These are phyloP conservation scores for Cyclotella kingstonii DNA, from an alignment of 108 stramenopile species.

Conservation along the genomic window DNA sequence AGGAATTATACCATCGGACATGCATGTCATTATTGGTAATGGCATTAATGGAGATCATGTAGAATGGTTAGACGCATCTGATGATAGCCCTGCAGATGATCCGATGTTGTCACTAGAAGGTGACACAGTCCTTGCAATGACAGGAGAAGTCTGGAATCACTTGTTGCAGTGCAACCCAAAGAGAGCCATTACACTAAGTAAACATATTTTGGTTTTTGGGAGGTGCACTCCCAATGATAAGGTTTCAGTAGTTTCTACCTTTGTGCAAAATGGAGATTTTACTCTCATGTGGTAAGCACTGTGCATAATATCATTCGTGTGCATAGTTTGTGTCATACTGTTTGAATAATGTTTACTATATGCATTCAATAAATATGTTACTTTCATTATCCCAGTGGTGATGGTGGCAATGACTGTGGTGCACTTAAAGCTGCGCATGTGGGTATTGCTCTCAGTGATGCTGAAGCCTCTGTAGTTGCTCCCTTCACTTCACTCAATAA, in stretches of 20 bases:
- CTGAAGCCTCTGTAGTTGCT: constrained; percentile 66
- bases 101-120: constrained; percentile 8
- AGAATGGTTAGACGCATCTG: constrained; percentile 39
- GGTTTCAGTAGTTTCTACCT: constrained; percentile 51
- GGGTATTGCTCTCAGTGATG: constrained; percentile 65
- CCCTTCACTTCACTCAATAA: constrained; percentile 77
- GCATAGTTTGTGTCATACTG: too few species aligned
- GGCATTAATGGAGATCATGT: constrained; percentile 20
- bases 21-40: constrained; percentile 38
- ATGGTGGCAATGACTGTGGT: constrained; percentile 75
- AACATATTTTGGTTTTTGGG: constrained; percentile 51
- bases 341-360: too few species aligned
- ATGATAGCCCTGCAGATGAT: constrained; percentile 17
- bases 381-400: constrained; percentile 27
- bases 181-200: constrained; percentile 26
- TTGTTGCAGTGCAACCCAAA: constrained; percentile 34
- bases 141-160: constrained; percentile 54
- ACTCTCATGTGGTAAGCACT: constrained; percentile 65
- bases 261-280: constrained; percentile 57
- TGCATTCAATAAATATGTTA: too few species aligned
- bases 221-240: constrained; percentile 60
- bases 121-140: constrained; percentile 47
- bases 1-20: constrained; percentile 46
- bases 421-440: constrained; percentile 67
- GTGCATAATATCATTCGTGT: neutral